Conservation (phyloP, 805 yeast genomes). For the Candida silvatica region DNA sequence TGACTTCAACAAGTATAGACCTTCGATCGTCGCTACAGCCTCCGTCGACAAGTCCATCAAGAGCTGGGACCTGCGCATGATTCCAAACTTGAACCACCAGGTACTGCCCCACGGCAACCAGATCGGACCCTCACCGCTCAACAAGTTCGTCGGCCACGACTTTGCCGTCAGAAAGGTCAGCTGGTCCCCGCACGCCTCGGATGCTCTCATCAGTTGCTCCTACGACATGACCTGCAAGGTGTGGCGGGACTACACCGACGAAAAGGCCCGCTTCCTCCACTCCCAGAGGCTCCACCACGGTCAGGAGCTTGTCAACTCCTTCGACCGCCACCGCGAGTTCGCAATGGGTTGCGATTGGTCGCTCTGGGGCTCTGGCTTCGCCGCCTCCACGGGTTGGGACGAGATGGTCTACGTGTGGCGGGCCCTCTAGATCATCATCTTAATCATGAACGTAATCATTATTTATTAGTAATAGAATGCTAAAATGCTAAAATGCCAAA, state of each 20-base stretch:
- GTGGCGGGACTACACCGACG: constrained; percentile 70
- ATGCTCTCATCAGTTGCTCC: constrained; percentile 63
- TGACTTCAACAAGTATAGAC: constrained; percentile 88
- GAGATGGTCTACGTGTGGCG: constrained; percentile 91
- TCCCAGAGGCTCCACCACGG: constrained; percentile 34
- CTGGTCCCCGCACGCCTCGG: constrained; percentile 86
- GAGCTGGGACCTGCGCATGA: constrained; percentile 83
- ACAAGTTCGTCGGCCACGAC: constrained; percentile 80
- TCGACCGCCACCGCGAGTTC: constrained; percentile 75
- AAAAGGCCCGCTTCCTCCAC: constrained; percentile 42
- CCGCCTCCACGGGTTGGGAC: constrained; percentile 94
- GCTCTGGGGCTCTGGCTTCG: constrained; percentile 95
- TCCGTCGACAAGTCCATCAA: constrained; percentile 86
- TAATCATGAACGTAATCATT: background rate
- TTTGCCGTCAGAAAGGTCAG: constrained; percentile 74
- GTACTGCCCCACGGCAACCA: constrained; percentile 33
- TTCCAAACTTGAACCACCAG: constrained; percentile 25
- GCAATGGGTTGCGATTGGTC: constrained; percentile 94
- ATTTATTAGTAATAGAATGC: background rate
- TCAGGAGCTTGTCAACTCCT: constrained; percentile 47
- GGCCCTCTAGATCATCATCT: constrained; percentile 20
- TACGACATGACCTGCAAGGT: constrained; percentile 90
- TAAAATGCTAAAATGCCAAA: background rate
- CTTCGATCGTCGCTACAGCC: constrained; percentile 73
- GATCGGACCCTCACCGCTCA: constrained; percentile 58